Evolutionary conservation across 2,329 filamentous ascomycete genomes (phyloP).

Genomic region (Colletotrichum siamense): DNA sequence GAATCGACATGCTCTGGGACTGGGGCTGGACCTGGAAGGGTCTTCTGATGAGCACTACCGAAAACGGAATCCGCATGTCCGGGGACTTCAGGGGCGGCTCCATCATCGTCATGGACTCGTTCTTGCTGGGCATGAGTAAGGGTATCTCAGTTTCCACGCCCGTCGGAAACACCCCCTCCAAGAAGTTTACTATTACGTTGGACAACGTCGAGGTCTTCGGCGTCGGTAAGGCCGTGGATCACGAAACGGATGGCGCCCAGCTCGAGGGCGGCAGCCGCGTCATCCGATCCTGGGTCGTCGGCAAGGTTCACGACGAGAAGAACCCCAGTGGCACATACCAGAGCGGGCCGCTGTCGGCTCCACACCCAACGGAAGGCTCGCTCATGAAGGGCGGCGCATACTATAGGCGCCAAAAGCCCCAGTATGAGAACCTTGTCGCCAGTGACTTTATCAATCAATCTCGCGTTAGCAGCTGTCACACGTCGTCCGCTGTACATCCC

Average conservation of each 20-base stretch:
- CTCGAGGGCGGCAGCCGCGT: background rate
- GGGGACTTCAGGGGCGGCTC: background rate
- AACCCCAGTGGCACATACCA: background rate
- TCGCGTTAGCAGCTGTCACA: constrained; percentile 24
- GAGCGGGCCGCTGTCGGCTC: background rate
- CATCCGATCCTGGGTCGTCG: background rate
- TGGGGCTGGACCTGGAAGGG: constrained; percentile 67
- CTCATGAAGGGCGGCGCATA: background rate
- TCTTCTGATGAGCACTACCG: background rate
- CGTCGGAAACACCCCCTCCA: background rate
- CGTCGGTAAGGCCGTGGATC: background rate
- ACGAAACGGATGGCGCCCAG: background rate
- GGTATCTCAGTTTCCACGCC: background rate
- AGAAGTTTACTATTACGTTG: background rate
- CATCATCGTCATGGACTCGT: background rate
- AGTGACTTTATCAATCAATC: background rate
- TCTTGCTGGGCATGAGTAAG: background rate
- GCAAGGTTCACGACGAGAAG: background rate
- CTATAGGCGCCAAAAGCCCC: background rate
- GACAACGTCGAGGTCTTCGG: background rate
- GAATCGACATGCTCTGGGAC: constrained; percentile 74
- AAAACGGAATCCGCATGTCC: background rate
- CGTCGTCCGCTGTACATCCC: constrained; percentile 48
- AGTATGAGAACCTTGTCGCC: background rate
- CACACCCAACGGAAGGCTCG: background rate